Evolutionary conservation across 2,329 filamentous ascomycete genomes (phyloP).

Genomic region (Hymenotorrendiella dingleyae): DNA sequence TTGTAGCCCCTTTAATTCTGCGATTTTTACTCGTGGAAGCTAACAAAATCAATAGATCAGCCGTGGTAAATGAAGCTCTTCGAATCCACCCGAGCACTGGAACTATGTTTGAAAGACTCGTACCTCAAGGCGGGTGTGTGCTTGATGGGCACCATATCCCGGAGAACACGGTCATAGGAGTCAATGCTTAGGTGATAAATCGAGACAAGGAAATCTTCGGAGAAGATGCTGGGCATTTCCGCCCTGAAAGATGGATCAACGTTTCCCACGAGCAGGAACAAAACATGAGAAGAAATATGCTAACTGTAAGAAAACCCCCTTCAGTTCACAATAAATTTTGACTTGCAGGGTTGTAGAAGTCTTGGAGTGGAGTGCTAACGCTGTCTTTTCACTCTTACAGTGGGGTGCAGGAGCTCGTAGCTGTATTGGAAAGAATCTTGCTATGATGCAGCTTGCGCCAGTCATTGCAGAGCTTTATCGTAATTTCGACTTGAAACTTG

Average conservation of each 20-base stretch:
- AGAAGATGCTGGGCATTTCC: slow-evolving; percentile 32
- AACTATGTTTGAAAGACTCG: slow-evolving; percentile 38
- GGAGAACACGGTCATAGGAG: slow-evolving; percentile 27
- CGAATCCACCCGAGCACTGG: slow-evolving; percentile 39
- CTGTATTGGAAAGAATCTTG: slow-evolving; percentile 35
- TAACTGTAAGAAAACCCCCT: background rate
- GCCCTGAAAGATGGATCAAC: slow-evolving; percentile 36
- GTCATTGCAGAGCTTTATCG: slow-evolving; percentile 31
- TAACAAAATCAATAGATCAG: slow-evolving; percentile 11
- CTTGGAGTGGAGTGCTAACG: no score
- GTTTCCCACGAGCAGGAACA: background rate
- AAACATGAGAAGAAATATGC: background rate
- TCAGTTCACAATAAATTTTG: no score
- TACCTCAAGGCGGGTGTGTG: slow-evolving; percentile 24
- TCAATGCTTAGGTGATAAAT: slow-evolving; percentile 34
- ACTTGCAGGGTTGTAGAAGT: no score
- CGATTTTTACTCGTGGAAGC: no score
- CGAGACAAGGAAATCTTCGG: slow-evolving; percentile 31
- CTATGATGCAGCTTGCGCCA: slow-evolving; percentile 31
- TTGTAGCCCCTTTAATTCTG: background rate
- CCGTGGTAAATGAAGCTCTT: slow-evolving; percentile 42
- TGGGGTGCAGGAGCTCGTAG: slow-evolving; percentile 34
- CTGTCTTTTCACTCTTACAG: slow-evolving; percentile 7
- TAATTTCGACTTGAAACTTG: slow-evolving; percentile 25
- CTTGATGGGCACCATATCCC: slow-evolving; percentile 29